Evolutionary conservation across 2,329 filamentous ascomycete species (phyloP), one percentile per base, ranked within the genome.

Genomic region (Colletotrichum lini): DNA sequence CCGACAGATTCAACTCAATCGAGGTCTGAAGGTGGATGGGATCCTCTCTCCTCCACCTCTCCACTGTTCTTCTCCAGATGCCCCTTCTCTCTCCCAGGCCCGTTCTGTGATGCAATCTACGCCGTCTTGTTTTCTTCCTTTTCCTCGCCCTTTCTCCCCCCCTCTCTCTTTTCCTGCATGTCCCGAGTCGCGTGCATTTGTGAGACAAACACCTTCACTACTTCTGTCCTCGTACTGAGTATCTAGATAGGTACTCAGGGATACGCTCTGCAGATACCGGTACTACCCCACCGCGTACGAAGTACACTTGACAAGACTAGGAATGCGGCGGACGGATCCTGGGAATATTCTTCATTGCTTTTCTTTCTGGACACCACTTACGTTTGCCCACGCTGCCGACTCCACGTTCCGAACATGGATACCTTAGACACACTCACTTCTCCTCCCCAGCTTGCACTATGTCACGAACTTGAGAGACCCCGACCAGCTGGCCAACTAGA

Each of bases 341-440:
- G 57, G 18, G 15, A 57, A 58, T 68, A 30, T 63, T 56, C 45
- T 63, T 63, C 18, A 53, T 71, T 71, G 65, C 65, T 71, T 71
- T 71, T 71, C 52, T 26, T 49, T 44, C 40, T 21, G 65, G 68
- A 57, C 47, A 63, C 40, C 59, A 68, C 52, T 52, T 59, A 49
- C 65, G 58, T 47, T 38, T 63, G 57, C 50, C 53, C 58, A 68
- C 63, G 58, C 53, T 47, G n/a, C 10, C 52, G 35, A 68, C 68
- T 71, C 68, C 68, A 71, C 68, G 68, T 64, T 68, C 44, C 38
- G 38, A 26, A 58, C 58, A 71, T 58, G 68, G 65, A 63, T 68
- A 68, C n/a, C 45, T 42, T 68, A 42, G 58, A 68, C 68, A 64
- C 65, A 64, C 50, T 49, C 40, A n/a, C 47, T 42, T 26, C 40